phyloP scores from a whole-genome alignment of 1,139 yeast species.

The Geotrichum fermentans region DNA sequence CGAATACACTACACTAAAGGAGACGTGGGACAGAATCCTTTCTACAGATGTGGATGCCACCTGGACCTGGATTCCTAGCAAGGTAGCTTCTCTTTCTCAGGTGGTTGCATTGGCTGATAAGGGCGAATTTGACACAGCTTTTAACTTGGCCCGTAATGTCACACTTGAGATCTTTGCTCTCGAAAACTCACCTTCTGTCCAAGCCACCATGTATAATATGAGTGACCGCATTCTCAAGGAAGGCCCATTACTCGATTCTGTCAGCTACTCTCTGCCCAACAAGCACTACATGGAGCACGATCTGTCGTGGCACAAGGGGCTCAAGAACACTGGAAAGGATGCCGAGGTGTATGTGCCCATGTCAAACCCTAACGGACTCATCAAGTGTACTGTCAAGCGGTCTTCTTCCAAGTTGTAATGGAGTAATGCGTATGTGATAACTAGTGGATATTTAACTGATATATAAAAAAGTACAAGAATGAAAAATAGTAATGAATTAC shows the following conservation, averaged over 20 bases:
- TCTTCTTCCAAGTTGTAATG: conserved; percentile 26
- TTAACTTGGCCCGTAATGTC: conserved; percentile 54
- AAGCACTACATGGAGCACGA: conserved; percentile 82
- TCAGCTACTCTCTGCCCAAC: conserved; percentile 76
- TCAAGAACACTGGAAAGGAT: conserved; percentile 54
- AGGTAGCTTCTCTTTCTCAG: conserved; percentile 48
- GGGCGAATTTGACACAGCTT: conserved; percentile 64
- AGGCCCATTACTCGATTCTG: conserved; percentile 56
- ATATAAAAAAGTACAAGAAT: background rate
- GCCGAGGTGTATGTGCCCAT: conserved; percentile 84
- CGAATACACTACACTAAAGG: conserved; percentile 81
- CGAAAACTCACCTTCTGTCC: conserved; percentile 87
- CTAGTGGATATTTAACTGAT: background rate
- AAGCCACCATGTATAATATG: conserved; percentile 95
- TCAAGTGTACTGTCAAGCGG: conserved; percentile 79
- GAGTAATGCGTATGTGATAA: background rate
- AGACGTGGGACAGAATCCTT: conserved; percentile 76
- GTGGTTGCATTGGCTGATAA: conserved; percentile 50
- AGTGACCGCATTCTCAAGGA: conserved; percentile 59
- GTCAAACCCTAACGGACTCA: conserved; percentile 87
- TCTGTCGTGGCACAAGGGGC: conserved; percentile 74
- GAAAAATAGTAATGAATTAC: too few relatives aligned
- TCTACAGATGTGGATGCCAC: conserved; percentile 79
- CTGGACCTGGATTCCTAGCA: conserved; percentile 61
- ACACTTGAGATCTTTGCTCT: conserved; percentile 75